These are phyloP conservation scores for Plasmodium cynomolgi DNA, from an alignment of 169 alveolate genomes.

Conservation along the genomic window DNA sequence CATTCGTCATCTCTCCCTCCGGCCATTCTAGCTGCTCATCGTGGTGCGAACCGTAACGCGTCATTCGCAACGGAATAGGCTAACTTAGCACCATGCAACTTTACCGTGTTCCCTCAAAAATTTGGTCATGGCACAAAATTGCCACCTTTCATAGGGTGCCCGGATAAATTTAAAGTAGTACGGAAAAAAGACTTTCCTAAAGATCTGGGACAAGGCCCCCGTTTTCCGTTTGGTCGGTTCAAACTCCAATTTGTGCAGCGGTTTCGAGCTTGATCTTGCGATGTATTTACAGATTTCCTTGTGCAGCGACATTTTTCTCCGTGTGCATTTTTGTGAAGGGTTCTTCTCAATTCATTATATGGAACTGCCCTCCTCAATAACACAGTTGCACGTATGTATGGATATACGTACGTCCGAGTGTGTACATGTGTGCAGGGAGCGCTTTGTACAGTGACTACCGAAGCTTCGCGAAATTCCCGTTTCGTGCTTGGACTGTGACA, in stretches of 20 bases:
- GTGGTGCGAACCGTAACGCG: not conserved
- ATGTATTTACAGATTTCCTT: slow-evolving; percentile 72
- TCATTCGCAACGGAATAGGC: not conserved
- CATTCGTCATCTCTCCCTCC: not conserved
- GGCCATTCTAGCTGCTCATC: not conserved
- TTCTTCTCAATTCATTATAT: slow-evolving; percentile 6
- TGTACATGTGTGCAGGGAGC: not conserved
- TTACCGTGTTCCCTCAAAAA: slow-evolving; percentile 89
- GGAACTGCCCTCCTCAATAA: not conserved
- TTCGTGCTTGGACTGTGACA: not conserved
- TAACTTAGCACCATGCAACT: not conserved
- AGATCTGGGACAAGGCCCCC: slow-evolving; percentile 46
- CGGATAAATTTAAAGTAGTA: slow-evolving; percentile 84
- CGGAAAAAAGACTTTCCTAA: slow-evolving; percentile 82
- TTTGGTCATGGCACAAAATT: slow-evolving; percentile 86
- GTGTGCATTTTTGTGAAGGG: not conserved
- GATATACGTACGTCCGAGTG: not conserved
- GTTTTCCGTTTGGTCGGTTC: slow-evolving; percentile 49
- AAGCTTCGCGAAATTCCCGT: not conserved
- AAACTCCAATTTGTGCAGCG: slow-evolving; percentile 29
- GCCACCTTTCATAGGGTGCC: slow-evolving; percentile 91
- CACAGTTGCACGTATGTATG: not conserved
- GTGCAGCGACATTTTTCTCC: slow-evolving; percentile 62
- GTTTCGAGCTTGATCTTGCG: slow-evolving; percentile 29
- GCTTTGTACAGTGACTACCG: not conserved